These are phyloP conservation scores for Blepharisma undulans DNA, from an alignment of 169 alveolate genomes.

Conservation along the genomic window DNA sequence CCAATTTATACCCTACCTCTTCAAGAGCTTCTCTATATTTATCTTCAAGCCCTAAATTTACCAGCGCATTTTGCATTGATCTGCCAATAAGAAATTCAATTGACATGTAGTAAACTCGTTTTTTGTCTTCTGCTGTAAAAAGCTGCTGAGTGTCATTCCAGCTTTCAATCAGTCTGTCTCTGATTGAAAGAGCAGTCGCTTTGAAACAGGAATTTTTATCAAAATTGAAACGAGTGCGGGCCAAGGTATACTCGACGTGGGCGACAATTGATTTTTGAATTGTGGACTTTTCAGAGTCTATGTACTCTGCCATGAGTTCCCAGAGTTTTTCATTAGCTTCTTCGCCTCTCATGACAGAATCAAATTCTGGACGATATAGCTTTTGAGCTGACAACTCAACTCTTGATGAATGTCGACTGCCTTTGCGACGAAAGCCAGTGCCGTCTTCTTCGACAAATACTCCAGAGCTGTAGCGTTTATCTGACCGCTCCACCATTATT, in stretches of 20 bases:
- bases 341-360: constrained; percentile 12
- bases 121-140: constrained; percentile 86
- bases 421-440: background rate
- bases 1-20: constrained; percentile 92
- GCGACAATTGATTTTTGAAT: constrained; percentile 40
- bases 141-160: constrained; percentile 92
- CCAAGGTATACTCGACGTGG: constrained; percentile 92
- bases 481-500: background rate
- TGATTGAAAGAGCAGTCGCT: constrained; percentile 89
- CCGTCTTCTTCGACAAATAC: background rate
- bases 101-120: constrained; percentile 91
- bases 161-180: constrained; percentile 93
- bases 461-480: background rate
- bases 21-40: constrained; percentile 87
- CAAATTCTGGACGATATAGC: constrained; percentile 12
- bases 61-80: constrained; percentile 92
- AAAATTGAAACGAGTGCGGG: constrained; percentile 91
- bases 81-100: constrained; percentile 94
- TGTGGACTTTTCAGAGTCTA: constrained; percentile 2
- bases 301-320: constrained; percentile 33
- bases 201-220: constrained; percentile 85
- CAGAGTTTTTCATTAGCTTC: constrained; percentile 28
- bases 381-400: background rate
- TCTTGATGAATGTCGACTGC: background rate
- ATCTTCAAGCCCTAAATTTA: constrained; percentile 90